phyloP scores from a whole-genome alignment of 2,329 filamentous ascomycete genomes.

The Hawksworthiomyces lignivorus region DNA sequence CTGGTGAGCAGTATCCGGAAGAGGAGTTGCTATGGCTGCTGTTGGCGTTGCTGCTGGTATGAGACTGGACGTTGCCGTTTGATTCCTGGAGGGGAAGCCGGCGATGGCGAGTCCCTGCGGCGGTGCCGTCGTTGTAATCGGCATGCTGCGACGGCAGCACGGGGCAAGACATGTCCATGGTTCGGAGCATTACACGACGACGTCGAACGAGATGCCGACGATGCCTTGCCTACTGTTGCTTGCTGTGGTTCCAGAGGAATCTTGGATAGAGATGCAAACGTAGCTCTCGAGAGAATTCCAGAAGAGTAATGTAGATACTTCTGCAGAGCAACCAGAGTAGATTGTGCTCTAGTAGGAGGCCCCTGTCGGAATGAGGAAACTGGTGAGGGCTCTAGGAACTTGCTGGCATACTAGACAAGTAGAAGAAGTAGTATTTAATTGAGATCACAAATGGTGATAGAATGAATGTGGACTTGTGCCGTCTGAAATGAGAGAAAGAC shows the following conservation, averaged over 20 bases:
- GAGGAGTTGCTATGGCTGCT: conserved; percentile 22
- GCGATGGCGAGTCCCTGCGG: conserved; percentile 36
- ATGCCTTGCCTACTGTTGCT: too few relatives aligned
- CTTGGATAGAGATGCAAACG: too few relatives aligned
- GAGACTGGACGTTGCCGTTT: conserved; percentile 41
- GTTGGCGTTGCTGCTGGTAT: conserved; percentile 9
- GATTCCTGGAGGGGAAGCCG: conserved; percentile 44
- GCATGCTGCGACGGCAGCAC: conserved; percentile 41
- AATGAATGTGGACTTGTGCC: too few relatives aligned
- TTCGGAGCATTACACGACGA: conserved; percentile 12
- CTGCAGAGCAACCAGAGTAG: too few relatives aligned
- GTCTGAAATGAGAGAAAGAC: too few relatives aligned
- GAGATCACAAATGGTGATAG: too few relatives aligned
- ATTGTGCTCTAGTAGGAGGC: too few relatives aligned
- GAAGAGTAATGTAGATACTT: too few relatives aligned
- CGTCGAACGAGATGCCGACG: too few relatives aligned
- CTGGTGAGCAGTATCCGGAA: conserved; percentile 34
- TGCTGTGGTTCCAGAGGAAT: too few relatives aligned
- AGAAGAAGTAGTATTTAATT: background rate
- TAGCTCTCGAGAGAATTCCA: too few relatives aligned
- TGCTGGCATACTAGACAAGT: conserved; percentile 7
- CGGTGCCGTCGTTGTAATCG: conserved; percentile 35
- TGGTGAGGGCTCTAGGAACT: background rate
- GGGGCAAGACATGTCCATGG: conserved; percentile 35
- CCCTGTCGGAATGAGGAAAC: conserved; percentile 5